A percentile compares a stretch with the other conserved stretches of the same genome.
phyloP scores from a whole-genome alignment of 2,329 filamentous ascomycete species.

The Helicocarpus griseus region DNA sequence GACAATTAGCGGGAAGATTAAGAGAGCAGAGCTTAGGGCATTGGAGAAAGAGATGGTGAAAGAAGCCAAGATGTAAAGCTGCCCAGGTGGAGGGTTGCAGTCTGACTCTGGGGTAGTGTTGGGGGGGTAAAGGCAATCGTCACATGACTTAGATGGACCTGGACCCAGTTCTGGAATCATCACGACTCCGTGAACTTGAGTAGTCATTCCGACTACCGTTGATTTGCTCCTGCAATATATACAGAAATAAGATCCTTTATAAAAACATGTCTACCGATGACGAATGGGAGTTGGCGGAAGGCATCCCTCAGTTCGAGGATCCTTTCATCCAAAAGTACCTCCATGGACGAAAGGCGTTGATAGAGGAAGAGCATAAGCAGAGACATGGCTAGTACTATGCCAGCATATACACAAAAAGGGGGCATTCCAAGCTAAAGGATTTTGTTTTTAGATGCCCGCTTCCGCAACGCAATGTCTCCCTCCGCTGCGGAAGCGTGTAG shows the following conservation, averaged over 20 bases:
- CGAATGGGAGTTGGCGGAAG: background rate
- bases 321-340: slow-evolving; percentile 5
- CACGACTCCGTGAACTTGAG: too few relatives aligned
- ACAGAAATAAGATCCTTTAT: too few relatives aligned
- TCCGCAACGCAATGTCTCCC: slow-evolving; percentile 54
- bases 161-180: too few relatives aligned
- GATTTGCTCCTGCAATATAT: too few relatives aligned
- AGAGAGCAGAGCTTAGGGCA: slow-evolving; percentile 27
- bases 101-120: background rate
- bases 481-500: slow-evolving; percentile 66
- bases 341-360: slow-evolving; percentile 5
- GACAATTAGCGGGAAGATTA: slow-evolving; percentile 31
- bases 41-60: slow-evolving; percentile 24
- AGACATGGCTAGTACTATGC: slow-evolving; percentile 7
- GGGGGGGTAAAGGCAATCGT: too few relatives aligned
- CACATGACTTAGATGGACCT: too few relatives aligned
- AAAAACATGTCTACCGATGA: background rate
- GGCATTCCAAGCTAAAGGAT: background rate
- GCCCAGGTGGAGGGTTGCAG: background rate
- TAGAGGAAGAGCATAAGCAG: slow-evolving; percentile 8
- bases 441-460: slow-evolving; percentile 19
- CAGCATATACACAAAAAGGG: background rate
- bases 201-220: too few relatives aligned
- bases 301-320: background rate
- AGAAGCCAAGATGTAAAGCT: background rate